These are phyloP conservation scores for Paramecium tetraurelia DNA, from an alignment of 73 alveolate species.

Conservation along the genomic window DNA sequence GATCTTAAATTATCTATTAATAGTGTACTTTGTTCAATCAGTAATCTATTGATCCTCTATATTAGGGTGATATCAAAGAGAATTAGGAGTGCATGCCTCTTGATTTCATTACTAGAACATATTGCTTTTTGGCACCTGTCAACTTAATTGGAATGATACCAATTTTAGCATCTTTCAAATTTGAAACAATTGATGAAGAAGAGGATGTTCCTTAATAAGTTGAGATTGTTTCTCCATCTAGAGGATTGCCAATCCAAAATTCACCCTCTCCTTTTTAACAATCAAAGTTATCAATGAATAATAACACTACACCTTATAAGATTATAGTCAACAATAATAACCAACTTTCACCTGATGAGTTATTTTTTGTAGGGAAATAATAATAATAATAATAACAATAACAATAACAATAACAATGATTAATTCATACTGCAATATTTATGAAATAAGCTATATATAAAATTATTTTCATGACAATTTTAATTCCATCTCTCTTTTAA, in stretches of 20 bases:
- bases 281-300: neutral
- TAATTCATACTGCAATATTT: neutral
- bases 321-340: neutral
- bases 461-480: neutral
- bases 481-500: neutral
- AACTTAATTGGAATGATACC: neutral
- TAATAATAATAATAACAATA: neutral
- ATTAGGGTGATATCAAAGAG: conserved; percentile 27
- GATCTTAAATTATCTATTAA: neutral
- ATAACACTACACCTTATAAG: neutral
- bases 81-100: neutral
- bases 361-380: neutral
- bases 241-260: neutral
- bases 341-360: neutral
- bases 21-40: conserved; percentile 27
- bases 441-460: neutral
- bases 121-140: neutral
- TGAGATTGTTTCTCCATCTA: neutral
- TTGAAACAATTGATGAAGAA: neutral
- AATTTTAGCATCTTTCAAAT: neutral
- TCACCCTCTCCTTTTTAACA: neutral
- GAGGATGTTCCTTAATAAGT: neutral
- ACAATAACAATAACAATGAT: neutral
- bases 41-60: neutral
- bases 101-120: conserved; percentile 16